Evolutionary conservation across 1,139 yeast species (phyloP), one percentile per base, ranked within the genome.

Genomic region (Debaryomyces psychrophilus): DNA sequence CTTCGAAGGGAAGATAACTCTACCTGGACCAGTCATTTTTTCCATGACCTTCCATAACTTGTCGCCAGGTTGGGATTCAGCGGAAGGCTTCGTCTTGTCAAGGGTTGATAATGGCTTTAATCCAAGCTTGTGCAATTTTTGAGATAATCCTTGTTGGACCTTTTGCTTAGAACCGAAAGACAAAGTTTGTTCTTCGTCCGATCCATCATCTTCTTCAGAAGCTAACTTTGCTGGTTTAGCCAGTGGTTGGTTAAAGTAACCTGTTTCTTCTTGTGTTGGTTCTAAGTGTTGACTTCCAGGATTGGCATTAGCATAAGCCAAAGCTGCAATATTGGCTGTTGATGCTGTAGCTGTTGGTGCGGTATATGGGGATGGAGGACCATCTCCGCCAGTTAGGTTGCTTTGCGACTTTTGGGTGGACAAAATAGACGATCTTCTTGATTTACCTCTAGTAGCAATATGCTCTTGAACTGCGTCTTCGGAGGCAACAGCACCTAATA

Each of bases 401-500:
- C 67, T 59, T 50, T 66, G 71, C 1, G 76, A 69, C 52, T 57
- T 65, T 49, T 65, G 69, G 20, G 62, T 51, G 12, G 63, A 60
- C 56, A 72, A 67, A 26, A 65, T 53, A 2, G 74, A 67, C 7
- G 72, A 61, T 57, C 77, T 68, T 60, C 75, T 69, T 20, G 75
- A 65, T 50, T 69, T 67, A 29, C 74, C 73, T 53, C 59, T 65
- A 35, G 64, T 58, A 33, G 52, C 46, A 42, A 70, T 56, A 46
- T 67, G 68, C 52, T 72, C 79, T 43, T 64, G 61, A 11, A 81
- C 77, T 6, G 79, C 71, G 46, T 76, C 81, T 57, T 81, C 83
- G 2, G 93, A 89, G 5, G 99, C 98, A 52, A 85, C 90, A 2
- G 98, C 97, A 31, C 98, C 99, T 50, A 93, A 76, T 64, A 93